Conservation (phyloP, 2,329 filamentous ascomycete genomes). For the Helotiales sp. region DNA sequence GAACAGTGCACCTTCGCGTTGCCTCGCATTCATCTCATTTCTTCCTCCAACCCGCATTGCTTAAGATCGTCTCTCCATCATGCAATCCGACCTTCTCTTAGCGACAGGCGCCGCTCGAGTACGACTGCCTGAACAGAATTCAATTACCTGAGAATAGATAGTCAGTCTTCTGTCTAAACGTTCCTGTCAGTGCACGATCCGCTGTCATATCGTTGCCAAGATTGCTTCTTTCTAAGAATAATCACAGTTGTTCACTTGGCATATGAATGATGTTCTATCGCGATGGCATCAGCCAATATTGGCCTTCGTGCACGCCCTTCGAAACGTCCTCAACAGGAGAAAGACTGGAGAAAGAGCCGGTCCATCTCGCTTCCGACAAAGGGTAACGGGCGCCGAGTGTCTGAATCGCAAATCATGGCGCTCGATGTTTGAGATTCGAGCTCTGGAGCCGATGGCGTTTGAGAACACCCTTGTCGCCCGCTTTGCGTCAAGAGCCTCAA, state of each 20-base stretch:
- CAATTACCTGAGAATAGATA: neutral
- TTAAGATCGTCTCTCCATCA: neutral
- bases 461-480: constrained; percentile 19
- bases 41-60: neutral
- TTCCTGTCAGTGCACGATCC: neutral
- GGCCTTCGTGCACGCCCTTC: neutral
- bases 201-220: constrained; percentile 7
- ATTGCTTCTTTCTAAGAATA: constrained; percentile 9
- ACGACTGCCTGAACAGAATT: neutral
- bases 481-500: constrained; percentile 19
- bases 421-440: constrained; percentile 16
- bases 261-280: neutral
- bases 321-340: neutral
- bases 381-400: neutral
- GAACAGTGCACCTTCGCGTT: neutral
- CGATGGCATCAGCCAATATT: neutral
- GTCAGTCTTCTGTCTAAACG: neutral
- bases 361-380: neutral
- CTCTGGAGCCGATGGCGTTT: constrained; percentile 28
- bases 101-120: neutral
- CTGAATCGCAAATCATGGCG: constrained; percentile 14
- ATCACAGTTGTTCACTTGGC: neutral
- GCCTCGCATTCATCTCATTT: neutral
- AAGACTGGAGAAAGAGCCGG: neutral
- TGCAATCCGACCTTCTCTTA: neutral